Conservation (phyloP, 805 yeast genomes). For the Pichia membranifaciens region DNA sequence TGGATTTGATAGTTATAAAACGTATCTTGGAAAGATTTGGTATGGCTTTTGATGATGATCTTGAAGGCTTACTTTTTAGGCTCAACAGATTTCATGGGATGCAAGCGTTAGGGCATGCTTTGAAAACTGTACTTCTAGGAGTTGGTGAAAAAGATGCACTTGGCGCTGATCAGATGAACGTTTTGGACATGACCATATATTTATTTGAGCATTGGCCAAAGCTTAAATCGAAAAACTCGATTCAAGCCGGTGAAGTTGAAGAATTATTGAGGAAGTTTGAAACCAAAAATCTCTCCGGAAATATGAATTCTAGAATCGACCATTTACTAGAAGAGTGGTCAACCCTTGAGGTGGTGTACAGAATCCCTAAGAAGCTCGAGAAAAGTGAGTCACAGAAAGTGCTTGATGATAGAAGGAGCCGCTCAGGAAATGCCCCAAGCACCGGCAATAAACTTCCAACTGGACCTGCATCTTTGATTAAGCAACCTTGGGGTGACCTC, state of each 20-base stretch:
- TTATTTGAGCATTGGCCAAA: slow-evolving; percentile 62
- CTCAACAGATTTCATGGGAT: slow-evolving; percentile 84
- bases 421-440: slow-evolving; percentile 9
- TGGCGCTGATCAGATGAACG: slow-evolving; percentile 31
- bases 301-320: slow-evolving; percentile 34
- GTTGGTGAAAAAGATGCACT: slow-evolving; percentile 7
- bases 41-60: slow-evolving; percentile 33
- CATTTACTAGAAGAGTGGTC: slow-evolving; percentile 64
- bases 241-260: slow-evolving; percentile 69
- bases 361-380: slow-evolving; percentile 63
- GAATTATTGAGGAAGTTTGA: slow-evolving; percentile 45
- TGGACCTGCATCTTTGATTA: slow-evolving; percentile 11
- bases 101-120: slow-evolving; percentile 60
- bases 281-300: neutral
- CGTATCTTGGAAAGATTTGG: slow-evolving; percentile 66
- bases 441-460: slow-evolving; percentile 8
- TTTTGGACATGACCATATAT: slow-evolving; percentile 45
- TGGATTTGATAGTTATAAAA: slow-evolving; percentile 56
- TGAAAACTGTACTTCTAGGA: slow-evolving; percentile 33
- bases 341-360: slow-evolving; percentile 68
- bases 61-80: slow-evolving; percentile 41
- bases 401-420: slow-evolving; percentile 24
- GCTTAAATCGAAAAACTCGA: slow-evolving; percentile 65
- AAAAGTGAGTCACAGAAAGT: slow-evolving; percentile 11
- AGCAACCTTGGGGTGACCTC: slow-evolving; percentile 18